These are phyloP conservation scores for Royoungia palumana DNA, from an alignment of 768 basidiomycete species.

Conservation along the genomic window DNA sequence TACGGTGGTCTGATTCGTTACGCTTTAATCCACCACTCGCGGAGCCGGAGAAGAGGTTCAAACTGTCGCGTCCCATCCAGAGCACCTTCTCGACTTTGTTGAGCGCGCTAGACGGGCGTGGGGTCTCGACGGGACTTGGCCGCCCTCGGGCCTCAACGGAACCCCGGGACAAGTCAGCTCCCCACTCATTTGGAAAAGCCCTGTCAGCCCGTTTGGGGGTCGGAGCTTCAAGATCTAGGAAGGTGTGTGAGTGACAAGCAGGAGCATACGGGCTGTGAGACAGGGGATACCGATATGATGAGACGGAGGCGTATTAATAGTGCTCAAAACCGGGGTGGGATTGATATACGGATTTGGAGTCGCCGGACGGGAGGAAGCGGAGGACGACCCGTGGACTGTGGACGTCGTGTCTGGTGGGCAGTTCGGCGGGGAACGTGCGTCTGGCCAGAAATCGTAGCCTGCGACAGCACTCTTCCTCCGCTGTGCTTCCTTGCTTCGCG, in stretches of 20 bases:
- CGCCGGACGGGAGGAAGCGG: conserved; percentile 16
- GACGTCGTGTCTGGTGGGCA: too few relatives aligned
- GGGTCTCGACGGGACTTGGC: not conserved
- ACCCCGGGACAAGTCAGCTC: not conserved
- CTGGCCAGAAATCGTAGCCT: conserved; percentile 26
- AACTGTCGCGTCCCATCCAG: conserved; percentile 29
- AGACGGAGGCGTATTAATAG: conserved; percentile 5
- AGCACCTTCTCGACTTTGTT: conserved; percentile 35
- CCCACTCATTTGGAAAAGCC: not conserved
- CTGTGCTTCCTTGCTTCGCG: conserved; percentile 17
- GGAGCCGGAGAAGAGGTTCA: conserved; percentile 28
- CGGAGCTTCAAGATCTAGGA: conserved; percentile 13
- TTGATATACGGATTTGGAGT: conserved; percentile 37
- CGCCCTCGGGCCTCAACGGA: conserved; percentile 6
- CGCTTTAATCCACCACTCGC: conserved; percentile 7
- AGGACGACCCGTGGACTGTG: not conserved
- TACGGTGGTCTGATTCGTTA: conserved; percentile 12
- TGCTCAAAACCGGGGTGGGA: conserved; percentile 28
- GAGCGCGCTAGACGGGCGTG: conserved; percentile 25
- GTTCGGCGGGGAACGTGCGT: not conserved
- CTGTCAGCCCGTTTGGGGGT: conserved; percentile 11
- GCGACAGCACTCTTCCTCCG: conserved; percentile 9
- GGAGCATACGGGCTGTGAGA: not conserved
- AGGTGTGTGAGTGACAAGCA: not conserved
- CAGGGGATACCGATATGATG: conserved; percentile 15